Conservation (phyloP, 202 grass and related monocot species). For the Elaeis oleifera region DNA sequence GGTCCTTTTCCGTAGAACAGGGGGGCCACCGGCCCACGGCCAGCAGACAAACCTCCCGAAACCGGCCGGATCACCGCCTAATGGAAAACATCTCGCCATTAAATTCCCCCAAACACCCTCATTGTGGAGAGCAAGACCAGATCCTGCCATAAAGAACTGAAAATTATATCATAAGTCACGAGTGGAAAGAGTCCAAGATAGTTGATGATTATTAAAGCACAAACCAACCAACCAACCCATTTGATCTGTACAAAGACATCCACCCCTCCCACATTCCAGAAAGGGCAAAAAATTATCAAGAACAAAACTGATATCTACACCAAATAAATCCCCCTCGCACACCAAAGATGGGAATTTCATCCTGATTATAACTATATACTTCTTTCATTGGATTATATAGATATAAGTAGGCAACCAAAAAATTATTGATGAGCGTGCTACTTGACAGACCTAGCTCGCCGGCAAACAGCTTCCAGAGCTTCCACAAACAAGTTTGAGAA, state of each 20-base stretch:
- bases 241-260: slow-evolving; percentile 34
- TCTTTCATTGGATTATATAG: slow-evolving; percentile 46
- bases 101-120: too few relatives aligned
- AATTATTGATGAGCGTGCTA: slow-evolving; percentile 4
- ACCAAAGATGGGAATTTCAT: slow-evolving; percentile 24
- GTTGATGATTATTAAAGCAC: slow-evolving; percentile 13
- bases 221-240: slow-evolving; percentile 28
- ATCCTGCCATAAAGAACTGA: too few relatives aligned
- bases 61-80: too few relatives aligned
- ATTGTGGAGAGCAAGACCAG: too few relatives aligned
- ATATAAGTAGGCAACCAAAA: slow-evolving; percentile 26
- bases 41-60: too few relatives aligned
- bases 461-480: slow-evolving; percentile 61
- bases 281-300: slow-evolving; percentile 31
- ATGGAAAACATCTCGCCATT: too few relatives aligned
- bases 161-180: too few relatives aligned
- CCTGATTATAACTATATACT: slow-evolving; percentile 52
- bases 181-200: background rate
- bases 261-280: slow-evolving; percentile 34
- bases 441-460: slow-evolving; percentile 49
- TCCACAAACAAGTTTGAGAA: slow-evolving; percentile 81
- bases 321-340: slow-evolving; percentile 28
- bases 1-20: too few relatives aligned
- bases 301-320: slow-evolving; percentile 86
- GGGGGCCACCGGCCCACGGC: too few relatives aligned